A percentile compares a stretch with the other conserved stretches of the same genome.
Evolutionary conservation across 1,284 basidiomycete genomes (phyloP).

Genomic region (Tylopilus orsonianus): DNA sequence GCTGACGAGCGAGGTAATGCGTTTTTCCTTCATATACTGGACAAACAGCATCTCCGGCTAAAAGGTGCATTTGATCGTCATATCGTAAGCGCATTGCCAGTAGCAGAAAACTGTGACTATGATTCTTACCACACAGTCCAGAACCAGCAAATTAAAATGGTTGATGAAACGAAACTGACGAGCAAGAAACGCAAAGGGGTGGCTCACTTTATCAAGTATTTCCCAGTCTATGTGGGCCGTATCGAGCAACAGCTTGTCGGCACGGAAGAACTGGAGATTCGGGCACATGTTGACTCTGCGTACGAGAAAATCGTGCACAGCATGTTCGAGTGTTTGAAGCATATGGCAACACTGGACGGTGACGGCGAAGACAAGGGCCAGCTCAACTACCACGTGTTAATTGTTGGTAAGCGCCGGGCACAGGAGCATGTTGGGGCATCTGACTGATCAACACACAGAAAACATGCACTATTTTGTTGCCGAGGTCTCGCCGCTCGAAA

Average conservation of each 20-base stretch:
- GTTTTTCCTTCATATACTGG: conserved; percentile 72
- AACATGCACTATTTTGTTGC: conserved; percentile 95
- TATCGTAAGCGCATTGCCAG: conserved; percentile 53
- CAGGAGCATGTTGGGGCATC: not conserved
- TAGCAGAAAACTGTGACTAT: not conserved
- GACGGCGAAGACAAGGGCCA: conserved; percentile 95
- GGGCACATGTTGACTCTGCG: conserved; percentile 74
- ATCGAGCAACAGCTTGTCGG: conserved; percentile 87
- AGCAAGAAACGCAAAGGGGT: conserved; percentile 93
- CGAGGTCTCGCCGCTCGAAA: conserved; percentile 71
- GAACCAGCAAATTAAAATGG: conserved; percentile 86
- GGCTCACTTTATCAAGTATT: conserved; percentile 90
- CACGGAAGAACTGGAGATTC: conserved; percentile 75
- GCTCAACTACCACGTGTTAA: conserved; percentile 92
- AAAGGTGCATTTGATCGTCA: conserved; percentile 75
- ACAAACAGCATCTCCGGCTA: conserved; percentile 80
- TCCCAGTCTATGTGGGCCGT: conserved; percentile 84
- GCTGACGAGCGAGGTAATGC: conserved; percentile 78
- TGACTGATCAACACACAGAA: conserved; percentile 50
- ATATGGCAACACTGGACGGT: conserved; percentile 91
- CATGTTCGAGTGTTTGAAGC: conserved; percentile 92
- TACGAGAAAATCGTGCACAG: conserved; percentile 87
- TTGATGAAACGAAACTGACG: conserved; percentile 88
- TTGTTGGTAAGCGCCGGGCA: conserved; percentile 73
- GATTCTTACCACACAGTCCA: conserved; percentile 32